Base-by-base conservation (phyloP, 2,329 filamentous ascomycete genomes). In the Parastagonospora nodorum region DNA sequence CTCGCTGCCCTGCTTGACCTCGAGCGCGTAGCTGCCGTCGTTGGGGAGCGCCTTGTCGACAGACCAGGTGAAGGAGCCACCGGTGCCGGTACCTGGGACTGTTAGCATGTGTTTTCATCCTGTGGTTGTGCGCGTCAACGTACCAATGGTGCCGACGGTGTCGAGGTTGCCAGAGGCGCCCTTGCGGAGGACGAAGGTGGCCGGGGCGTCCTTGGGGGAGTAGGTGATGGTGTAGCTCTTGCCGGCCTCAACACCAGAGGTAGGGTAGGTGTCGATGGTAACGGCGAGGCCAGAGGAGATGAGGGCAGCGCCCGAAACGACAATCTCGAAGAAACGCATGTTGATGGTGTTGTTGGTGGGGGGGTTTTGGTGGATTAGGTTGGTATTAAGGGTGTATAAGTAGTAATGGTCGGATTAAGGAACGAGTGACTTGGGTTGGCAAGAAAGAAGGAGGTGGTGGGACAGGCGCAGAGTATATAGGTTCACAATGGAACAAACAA, bases 101-200 rank as follows among this genome's bases (percentile, higher is more conserved):
- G n/a, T n/a, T n/a, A n/a, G n/a, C n/a, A n/a, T n/a, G n/a, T n/a
- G n/a, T n/a, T n/a, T n/a, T n/a, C n/a, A n/a, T n/a, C n/a, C n/a
- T n/a, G n/a, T n/a, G n/a, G n/a, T n/a, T n/a, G n/a, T n/a, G n/a
- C n/a, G n/a, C n/a, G 10, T 15, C n/a, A 19, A 71, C 77, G 53
- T 75, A 80, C 77, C 69, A 56, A 85, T 62, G 41, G 75, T 75
- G 42, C 69, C 66, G 42, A 86, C 68, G 42, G 80, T 81, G 42
- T 77, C 53, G 27, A 87, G 78, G 63, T 85, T 64, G 45, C 61
- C 69, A 2, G 80, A 68, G 14, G 68, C 51, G 39, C 84, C 84
- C 70, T 82, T 77, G 57, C 81, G 78, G 37, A 87, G 77, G 47
- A 77, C 78, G 59, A 87, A 79, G 35, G 79, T 84, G 32, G 82